These are phyloP conservation scores for Gynandropsis gynandra DNA, from an alignment of 345 rosid species.

Conservation along the genomic window DNA sequence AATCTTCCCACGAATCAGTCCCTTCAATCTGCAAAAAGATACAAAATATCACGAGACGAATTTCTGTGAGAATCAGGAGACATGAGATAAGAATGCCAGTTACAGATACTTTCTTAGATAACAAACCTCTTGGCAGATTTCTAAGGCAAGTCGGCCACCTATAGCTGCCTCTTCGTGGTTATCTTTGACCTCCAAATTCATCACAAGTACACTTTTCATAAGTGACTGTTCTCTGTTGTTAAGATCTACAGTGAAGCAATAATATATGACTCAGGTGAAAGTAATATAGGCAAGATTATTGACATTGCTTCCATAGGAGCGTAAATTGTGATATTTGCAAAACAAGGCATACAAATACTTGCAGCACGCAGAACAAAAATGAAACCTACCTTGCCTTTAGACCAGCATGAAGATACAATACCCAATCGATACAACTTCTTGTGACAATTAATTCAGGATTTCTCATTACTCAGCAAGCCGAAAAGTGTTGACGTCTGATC, in stretches of 20 bases:
- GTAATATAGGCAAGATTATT: neutral
- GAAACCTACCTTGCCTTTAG: no score
- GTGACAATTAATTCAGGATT: no score
- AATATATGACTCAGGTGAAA: neutral
- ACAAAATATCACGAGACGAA: neutral
- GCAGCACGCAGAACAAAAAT: neutral
- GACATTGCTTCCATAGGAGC: neutral
- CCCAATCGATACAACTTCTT: no score
- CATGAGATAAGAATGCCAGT: neutral
- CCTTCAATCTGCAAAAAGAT: slow-evolving; percentile 53
- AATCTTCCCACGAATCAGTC: slow-evolving; percentile 79
- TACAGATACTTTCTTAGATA: neutral
- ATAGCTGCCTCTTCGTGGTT: slow-evolving; percentile 95
- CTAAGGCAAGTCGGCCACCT: slow-evolving; percentile 77
- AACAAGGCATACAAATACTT: slow-evolving; percentile 3
- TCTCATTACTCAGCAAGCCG: neutral
- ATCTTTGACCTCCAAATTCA: slow-evolving; percentile 96
- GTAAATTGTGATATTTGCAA: neutral
- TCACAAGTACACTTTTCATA: slow-evolving; percentile 64
- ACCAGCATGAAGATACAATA: no score
- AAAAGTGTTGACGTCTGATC: neutral
- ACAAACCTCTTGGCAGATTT: slow-evolving; percentile 75
- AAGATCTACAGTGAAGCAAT: slow-evolving; percentile 49
- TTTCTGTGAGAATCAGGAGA: neutral
- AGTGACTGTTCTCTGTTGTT: slow-evolving; percentile 66